Conservation (phyloP, 305 asterid species). For the Fraxinus albicans region DNA sequence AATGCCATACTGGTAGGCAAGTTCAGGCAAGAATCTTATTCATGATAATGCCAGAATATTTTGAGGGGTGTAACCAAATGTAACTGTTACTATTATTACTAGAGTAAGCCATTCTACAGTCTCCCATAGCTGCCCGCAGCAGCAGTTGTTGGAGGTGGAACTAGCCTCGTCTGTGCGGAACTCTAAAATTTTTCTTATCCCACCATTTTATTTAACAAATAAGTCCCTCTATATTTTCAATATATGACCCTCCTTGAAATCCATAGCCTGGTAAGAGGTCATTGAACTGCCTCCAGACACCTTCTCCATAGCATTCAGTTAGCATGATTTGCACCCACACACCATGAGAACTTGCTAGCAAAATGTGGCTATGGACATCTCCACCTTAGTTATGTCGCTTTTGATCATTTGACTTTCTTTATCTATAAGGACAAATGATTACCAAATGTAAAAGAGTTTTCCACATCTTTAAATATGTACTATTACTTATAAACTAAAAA, state of each 20-base stretch:
- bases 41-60: not conserved
- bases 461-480: not conserved
- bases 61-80: not conserved
- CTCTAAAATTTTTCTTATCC: not conserved
- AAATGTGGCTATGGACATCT: not conserved
- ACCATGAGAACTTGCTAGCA: not conserved
- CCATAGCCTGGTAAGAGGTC: not conserved
- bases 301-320: not conserved
- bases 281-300: not conserved
- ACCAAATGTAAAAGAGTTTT: not conserved
- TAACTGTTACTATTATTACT: not conserved
- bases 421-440: not conserved
- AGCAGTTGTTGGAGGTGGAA: not conserved
- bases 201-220: not conserved
- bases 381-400: not conserved
- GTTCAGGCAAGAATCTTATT: not conserved
- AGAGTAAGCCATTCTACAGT: not conserved
- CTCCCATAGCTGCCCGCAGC: not conserved
- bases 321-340: not conserved
- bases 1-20: not conserved
- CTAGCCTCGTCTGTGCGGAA: not conserved
- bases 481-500: not conserved
- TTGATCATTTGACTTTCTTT: not conserved
- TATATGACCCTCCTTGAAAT: not conserved
- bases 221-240: not conserved